phyloP scores from a whole-genome alignment of 371 early-diverging fungal genomes.

The Actinomucor elegans region DNA sequence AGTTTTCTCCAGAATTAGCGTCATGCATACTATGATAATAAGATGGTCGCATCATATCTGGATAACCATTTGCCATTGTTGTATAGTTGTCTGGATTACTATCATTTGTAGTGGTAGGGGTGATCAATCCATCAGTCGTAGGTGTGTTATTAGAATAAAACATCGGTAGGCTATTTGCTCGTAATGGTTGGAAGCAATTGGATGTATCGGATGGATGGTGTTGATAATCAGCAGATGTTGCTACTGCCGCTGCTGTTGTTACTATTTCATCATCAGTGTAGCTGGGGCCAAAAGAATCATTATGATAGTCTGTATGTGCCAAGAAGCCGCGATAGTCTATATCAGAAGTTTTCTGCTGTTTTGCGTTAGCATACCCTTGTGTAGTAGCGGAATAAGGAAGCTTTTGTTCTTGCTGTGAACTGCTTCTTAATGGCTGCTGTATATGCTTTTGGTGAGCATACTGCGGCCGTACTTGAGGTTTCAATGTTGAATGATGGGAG shows the following conservation, averaged over 20 bases:
- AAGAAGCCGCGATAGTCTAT: background rate
- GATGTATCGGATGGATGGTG: too few relatives aligned
- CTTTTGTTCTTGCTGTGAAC: too few relatives aligned
- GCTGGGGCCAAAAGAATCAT: conserved; percentile 3
- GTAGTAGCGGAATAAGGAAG: too few relatives aligned
- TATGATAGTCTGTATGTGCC: conserved; percentile 1
- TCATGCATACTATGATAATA: background rate
- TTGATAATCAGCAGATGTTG: too few relatives aligned
- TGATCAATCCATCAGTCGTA: too few relatives aligned
- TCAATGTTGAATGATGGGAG: too few relatives aligned
- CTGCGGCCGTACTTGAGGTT: background rate
- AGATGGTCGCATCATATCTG: conserved; percentile 1
- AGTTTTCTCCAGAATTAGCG: background rate
- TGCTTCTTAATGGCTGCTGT: background rate
- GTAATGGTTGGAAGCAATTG: too few relatives aligned
- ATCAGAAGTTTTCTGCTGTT: background rate
- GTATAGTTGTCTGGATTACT: background rate
- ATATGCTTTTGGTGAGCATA: background rate
- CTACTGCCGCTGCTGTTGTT: too few relatives aligned
- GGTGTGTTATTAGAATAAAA: too few relatives aligned
- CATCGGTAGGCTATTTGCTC: too few relatives aligned
- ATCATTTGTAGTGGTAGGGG: background rate
- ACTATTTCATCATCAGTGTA: too few relatives aligned
- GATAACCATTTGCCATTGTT: background rate
- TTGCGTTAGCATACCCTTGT: too few relatives aligned